These are phyloP conservation scores for Wickerhamomyces sp. DNA, from an alignment of 1,139 yeast species.

Conservation along the genomic window DNA sequence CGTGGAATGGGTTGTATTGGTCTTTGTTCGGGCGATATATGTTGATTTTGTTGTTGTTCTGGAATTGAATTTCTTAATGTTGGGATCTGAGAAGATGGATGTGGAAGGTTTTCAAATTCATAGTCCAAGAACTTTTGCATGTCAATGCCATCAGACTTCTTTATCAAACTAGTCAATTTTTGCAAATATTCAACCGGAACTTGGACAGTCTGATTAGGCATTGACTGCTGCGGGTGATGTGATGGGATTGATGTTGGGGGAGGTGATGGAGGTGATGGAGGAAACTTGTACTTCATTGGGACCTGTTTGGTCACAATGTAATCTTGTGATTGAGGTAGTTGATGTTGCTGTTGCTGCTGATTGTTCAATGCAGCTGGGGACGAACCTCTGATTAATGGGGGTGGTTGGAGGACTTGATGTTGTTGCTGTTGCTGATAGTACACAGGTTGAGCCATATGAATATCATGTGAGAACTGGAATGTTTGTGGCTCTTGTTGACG, in stretches of 20 bases:
- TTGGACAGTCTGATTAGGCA: constrained; percentile 24
- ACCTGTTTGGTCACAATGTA: constrained; percentile 35
- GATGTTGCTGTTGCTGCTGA: constrained; percentile 1
- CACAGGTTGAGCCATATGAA: constrained; percentile 1
- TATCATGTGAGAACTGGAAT: constrained; percentile 3
- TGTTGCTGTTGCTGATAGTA: constrained; percentile 1
- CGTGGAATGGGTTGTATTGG: neutral
- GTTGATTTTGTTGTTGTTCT: neutral
- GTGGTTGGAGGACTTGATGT: constrained; percentile 9
- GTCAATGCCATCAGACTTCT: constrained; percentile 17
- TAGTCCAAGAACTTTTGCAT: constrained; percentile 15
- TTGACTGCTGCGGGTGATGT: constrained; percentile 1
- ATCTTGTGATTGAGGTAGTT: constrained; percentile 22
- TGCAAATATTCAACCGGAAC: constrained; percentile 43
- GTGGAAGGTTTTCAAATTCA: constrained; percentile 10
- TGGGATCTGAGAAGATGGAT: too few species aligned
- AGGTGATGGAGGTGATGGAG: constrained; percentile 24
- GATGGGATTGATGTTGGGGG: too few species aligned
- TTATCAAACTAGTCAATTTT: constrained; percentile 26
- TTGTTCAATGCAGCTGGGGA: neutral
- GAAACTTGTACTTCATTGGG: constrained; percentile 44
- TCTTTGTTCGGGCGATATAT: neutral
- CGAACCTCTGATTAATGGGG: neutral
- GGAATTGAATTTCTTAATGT: too few species aligned
- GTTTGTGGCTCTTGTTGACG: constrained; percentile 7